Conservation (phyloP, 371 early-diverging fungal species). For the Smittium culicis region DNA sequence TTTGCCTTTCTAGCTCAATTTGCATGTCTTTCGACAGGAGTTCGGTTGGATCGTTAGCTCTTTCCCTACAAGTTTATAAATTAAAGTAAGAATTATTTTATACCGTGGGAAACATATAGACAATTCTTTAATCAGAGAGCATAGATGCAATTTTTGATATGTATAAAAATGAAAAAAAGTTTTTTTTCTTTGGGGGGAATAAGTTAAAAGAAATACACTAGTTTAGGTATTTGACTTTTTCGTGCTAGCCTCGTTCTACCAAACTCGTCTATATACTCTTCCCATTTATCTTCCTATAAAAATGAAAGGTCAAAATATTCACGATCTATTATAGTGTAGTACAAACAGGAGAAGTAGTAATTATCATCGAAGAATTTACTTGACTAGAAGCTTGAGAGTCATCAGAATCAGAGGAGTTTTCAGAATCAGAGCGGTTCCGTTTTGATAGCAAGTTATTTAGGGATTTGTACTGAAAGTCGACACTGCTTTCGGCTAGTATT, state of each 20-base stretch:
- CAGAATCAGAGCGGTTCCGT: too few relatives aligned
- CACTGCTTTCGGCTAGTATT: not conserved
- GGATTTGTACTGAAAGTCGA: not conserved
- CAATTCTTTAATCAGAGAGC: too few relatives aligned
- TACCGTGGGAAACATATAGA: too few relatives aligned
- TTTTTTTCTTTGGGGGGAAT: too few relatives aligned
- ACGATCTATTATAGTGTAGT: too few relatives aligned
- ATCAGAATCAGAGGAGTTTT: too few relatives aligned
- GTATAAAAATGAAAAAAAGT: too few relatives aligned
- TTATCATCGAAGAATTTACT: too few relatives aligned
- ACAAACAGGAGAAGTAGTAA: too few relatives aligned
- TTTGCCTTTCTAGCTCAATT: not conserved
- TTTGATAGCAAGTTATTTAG: not conserved
- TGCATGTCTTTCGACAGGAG: not conserved
- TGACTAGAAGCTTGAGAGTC: too few relatives aligned
- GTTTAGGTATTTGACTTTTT: constrained; percentile 10
- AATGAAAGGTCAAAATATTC: too few relatives aligned
- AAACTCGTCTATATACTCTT: constrained; percentile 30
- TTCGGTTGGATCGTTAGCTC: not conserved
- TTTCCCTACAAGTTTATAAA: not conserved
- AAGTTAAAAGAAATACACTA: not conserved
- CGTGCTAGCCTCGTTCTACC: constrained; percentile 23
- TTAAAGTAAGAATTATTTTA: not conserved
- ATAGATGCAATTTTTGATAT: too few relatives aligned
- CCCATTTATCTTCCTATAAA: constrained; percentile 14